Evolutionary conservation across 805 yeast species (phyloP).

Genomic region (Nakazawaea holstii): DNA sequence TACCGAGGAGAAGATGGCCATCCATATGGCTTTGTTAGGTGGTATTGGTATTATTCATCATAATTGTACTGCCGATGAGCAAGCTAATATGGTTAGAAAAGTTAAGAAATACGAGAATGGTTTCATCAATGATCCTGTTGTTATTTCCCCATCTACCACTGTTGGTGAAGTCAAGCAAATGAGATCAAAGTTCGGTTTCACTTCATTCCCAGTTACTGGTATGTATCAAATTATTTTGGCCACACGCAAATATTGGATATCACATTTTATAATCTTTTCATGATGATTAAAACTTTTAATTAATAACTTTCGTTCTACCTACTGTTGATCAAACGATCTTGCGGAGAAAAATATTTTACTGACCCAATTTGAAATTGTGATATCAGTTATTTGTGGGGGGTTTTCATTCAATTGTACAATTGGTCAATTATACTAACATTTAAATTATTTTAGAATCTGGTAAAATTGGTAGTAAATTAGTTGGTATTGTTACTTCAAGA

Average conservation of each 20-base stretch:
- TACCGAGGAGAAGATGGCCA: constrained; percentile 96
- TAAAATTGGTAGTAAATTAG: constrained; percentile 76
- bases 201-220: constrained; percentile 99
- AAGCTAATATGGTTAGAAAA: constrained; percentile 96
- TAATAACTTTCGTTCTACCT: constrained; percentile 99
- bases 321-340: constrained; percentile 89
- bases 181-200: constrained; percentile 76
- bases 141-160: constrained; percentile 67
- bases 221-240: constrained; percentile 40
- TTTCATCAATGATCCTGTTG: constrained; percentile 91
- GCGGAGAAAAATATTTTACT: constrained; percentile 62
- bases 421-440: constrained; percentile 18
- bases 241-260: not conserved
- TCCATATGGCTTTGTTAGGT: constrained; percentile 96
- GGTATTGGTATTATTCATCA: constrained; percentile 99
- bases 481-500: constrained; percentile 96
- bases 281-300: constrained; percentile 50
- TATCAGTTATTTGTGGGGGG: not conserved
- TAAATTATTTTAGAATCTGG: constrained; percentile 60
- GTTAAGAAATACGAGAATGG: constrained; percentile 98
- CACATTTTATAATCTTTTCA: not conserved
- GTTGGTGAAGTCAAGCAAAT: constrained; percentile 76
- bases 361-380: constrained; percentile 19
- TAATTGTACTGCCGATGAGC: constrained; percentile 94
- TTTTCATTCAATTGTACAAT: constrained; percentile 14